Base-by-base conservation (phyloP, 305 asterid genomes). In the Fraxinus velutina region DNA sequence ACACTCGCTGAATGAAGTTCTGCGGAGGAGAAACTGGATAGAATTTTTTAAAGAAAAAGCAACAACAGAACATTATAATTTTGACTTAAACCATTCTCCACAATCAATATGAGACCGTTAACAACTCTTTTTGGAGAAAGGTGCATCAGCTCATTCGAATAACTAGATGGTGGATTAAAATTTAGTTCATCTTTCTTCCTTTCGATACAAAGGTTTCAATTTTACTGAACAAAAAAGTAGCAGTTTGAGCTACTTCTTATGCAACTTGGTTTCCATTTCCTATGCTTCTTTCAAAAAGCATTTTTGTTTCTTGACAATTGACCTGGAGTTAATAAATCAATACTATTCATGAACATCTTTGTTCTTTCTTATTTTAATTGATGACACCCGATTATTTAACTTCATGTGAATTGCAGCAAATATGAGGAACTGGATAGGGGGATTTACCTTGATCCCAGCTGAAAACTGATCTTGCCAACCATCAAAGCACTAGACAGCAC, bases 401-500 rank as follows among this genome's bases (percentile, higher is more conserved):
- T 19, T 78, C 72, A 12, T 6, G 6, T 64, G 33, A 64, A 64
- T 24, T 21, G 73, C 32, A 24, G 33, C 73, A 36, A 76, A 30
- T 73, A 57, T 71, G 76, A 33, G 27, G 78, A 84, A 42, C 8
- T 36, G 30, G 29, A 86, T 47, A 82, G 44, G 19, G 70, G 70
- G 71, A 75, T 66, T 86, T 85, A 92, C 98, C 97, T 91, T 93
- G 83, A 95, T 86, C 82, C 98, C 99, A 84, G 94, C 97, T 81
- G 97, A 89, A 90, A 92, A 91, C 84, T 93, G 99, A 86, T 89
- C 83, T 90, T 90, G 88, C 96, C 93, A 92, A 62, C 91, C 95
- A 86, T 88, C 94, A 88, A 66, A 84, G 80, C 85, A 82, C 97
- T 93, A 93, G 81, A 87, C 15, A 84, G 37, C 77, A 82, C 68